Conservation (phyloP, 75 land plant species). For the Gnetum montanum region DNA sequence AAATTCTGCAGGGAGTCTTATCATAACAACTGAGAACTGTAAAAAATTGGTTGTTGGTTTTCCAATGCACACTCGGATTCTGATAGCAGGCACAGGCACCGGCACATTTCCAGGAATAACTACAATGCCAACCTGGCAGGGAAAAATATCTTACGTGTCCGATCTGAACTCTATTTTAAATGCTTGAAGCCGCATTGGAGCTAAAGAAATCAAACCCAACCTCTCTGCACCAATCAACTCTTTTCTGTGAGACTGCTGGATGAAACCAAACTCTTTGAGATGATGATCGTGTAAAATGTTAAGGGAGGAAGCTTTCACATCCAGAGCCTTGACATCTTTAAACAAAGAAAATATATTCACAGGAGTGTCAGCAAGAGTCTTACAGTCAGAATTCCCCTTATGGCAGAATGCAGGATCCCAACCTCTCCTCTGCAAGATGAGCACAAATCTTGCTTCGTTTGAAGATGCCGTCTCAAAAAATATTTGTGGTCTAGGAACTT, state of each 20-base stretch:
- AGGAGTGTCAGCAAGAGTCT: constrained; percentile 31
- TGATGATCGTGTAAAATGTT: constrained; percentile 78
- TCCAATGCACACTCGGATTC: no score
- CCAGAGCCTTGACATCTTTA: constrained; percentile 38
- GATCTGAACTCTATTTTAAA: constrained; percentile 61
- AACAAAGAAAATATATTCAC: constrained; percentile 53
- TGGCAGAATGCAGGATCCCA: constrained; percentile 70
- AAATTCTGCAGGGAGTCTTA: no score
- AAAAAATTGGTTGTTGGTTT: no score
- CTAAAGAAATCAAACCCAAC: constrained; percentile 42
- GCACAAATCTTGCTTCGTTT: constrained; percentile 34
- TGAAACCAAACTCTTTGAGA: constrained; percentile 34
- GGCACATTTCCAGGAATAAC: no score
- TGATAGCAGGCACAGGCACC: no score
- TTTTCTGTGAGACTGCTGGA: constrained; percentile 22
- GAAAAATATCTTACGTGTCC: constrained; percentile 6
- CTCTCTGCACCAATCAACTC: constrained; percentile 34
- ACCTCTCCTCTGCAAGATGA: constrained; percentile 68
- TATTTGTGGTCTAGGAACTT: constrained; percentile 49
- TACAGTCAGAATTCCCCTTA: constrained; percentile 38
- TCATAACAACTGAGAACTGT: no score
- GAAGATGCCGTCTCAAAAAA: constrained; percentile 14
- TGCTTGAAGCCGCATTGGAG: constrained; percentile 94
- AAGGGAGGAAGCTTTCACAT: constrained; percentile 53
- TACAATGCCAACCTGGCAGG: background rate